Base-by-base conservation (phyloP, 2,329 filamentous ascomycete genomes). In the Phaeosphaeriaceae sp. region DNA sequence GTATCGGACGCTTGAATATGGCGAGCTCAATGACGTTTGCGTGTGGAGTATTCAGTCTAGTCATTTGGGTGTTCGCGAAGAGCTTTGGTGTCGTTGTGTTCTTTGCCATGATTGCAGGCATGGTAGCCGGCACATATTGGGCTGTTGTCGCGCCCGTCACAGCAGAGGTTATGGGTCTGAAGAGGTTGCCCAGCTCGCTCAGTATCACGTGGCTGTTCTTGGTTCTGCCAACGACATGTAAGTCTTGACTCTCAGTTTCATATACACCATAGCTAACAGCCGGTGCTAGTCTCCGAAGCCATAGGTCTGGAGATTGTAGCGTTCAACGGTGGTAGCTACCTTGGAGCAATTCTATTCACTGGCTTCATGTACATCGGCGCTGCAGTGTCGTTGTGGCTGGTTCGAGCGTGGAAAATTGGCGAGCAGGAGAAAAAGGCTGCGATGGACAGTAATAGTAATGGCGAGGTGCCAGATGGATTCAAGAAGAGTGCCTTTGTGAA, bases 201-300 rank as follows among this genome's bases (percentile, higher is more conserved):
- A 91, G 87, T 53, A 82, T 94, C 19, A 84, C 88, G 20, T 94
- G 91, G 91, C 70, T 93, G 24, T 81, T 88, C 6, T 82, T 94
- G 17, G 86, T 89, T 5, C 73, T 92, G 10, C 91, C 91, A 0
- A 86, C 86, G 13, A 91, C 89, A 0, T 92, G 78, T 79, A 62
- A 70, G 77, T 71, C n/a, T n/a, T 25, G 5, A 22, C 15, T 25
- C 33, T 41, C 51, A 15, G 3, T 40, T 19, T 49, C 3, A 33
- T 9, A 15, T 6, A 24, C 4, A 17, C 11, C 1, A 19, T 44
- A 54, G 46, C 60, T 65, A 36, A 64, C 42, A 17, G 42, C 7
- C 3, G 10, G 15, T 20, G 22, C 40, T 45, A 80, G 78, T 85
- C 60, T 82, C 81, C 2, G 84, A 86, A 61, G 78, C 84, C 0